Conservation (phyloP, 495 filamentous ascomycete genomes). For the Thermothielavioides terrestris region DNA sequence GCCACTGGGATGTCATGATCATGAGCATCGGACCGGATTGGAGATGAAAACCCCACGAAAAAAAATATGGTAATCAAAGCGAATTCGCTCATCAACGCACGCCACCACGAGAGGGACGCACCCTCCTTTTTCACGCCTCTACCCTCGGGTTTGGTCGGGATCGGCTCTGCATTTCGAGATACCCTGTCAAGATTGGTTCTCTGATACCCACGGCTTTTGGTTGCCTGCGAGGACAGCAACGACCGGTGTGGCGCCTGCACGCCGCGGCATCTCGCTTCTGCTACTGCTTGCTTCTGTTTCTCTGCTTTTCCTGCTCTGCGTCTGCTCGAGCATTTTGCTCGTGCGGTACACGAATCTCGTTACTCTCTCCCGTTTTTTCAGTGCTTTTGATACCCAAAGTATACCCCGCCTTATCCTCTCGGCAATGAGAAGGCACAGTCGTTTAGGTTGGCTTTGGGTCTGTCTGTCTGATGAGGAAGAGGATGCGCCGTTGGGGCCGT, state of each 20-base stretch:
- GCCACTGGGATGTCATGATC: constrained; percentile 1
- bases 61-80: constrained; percentile 26
- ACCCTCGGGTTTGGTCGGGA: constrained; percentile 38
- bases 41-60: constrained; percentile 13
- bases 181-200: constrained; percentile 44
- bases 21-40: constrained; percentile 8
- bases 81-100: constrained; percentile 21
- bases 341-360: neutral
- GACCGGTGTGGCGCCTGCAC: neutral
- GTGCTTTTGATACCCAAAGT: constrained; percentile 31
- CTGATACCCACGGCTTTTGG: constrained; percentile 33
- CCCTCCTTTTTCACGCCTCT: constrained; percentile 24
- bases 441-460: constrained; percentile 14
- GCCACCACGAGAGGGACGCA: constrained; percentile 11
- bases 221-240: neutral
- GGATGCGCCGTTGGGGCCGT: constrained; percentile 3
- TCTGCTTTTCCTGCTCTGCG: constrained; percentile 3
- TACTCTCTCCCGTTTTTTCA: constrained; percentile 2
- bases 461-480: constrained; percentile 10
- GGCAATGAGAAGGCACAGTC: constrained; percentile 7
- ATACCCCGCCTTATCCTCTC: constrained; percentile 17
- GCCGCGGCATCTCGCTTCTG: neutral
- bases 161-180: constrained; percentile 50
- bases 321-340: neutral
- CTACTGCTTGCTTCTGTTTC: constrained; percentile 6